A percentile compares a stretch with the other conserved stretches of the same genome.
Conservation (phyloP, 1,284 basidiomycete genomes). For the Schizophyllum amplum region DNA sequence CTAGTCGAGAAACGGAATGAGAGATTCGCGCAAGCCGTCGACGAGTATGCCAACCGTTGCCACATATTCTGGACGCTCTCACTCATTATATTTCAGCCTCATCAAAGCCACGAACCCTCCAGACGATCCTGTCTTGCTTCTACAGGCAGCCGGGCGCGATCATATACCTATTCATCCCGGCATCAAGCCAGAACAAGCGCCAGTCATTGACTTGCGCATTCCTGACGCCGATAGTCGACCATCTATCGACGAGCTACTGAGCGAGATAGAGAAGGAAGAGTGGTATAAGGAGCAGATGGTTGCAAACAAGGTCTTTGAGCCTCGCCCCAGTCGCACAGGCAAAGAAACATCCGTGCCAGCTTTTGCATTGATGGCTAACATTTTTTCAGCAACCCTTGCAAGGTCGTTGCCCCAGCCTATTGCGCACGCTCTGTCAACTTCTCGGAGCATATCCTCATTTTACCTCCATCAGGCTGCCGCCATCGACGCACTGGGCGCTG, state of each 20-base stretch:
- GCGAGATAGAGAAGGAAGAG: constrained; percentile 44
- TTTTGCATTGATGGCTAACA: background rate
- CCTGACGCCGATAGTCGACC: constrained; percentile 46
- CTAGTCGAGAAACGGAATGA: constrained; percentile 69
- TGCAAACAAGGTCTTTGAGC: constrained; percentile 43
- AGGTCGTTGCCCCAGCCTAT: constrained; percentile 54
- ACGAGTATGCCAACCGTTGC: constrained; percentile 46
- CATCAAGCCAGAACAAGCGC: constrained; percentile 7
- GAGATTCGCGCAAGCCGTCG: constrained; percentile 58
- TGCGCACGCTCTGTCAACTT: constrained; percentile 47
- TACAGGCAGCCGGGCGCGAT: constrained; percentile 59
- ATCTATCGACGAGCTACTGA: constrained; percentile 49
- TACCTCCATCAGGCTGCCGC: constrained; percentile 80
- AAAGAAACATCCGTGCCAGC: background rate
- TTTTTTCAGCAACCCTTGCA: constrained; percentile 38
- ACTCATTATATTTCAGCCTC: constrained; percentile 36
- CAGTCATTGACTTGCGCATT: constrained; percentile 18
- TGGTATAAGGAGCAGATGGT: constrained; percentile 70
- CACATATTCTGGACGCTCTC: background rate
- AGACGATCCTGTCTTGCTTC: constrained; percentile 55
- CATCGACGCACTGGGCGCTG: constrained; percentile 56
- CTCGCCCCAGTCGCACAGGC: constrained; percentile 43
- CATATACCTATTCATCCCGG: constrained; percentile 63
- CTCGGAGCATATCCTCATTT: constrained; percentile 58
- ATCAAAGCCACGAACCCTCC: constrained; percentile 43